Evolutionary conservation across 306 rosid genomes (phyloP), one percentile per base, ranked within the genome.

Genomic region (Luffa aegyptiaca): DNA sequence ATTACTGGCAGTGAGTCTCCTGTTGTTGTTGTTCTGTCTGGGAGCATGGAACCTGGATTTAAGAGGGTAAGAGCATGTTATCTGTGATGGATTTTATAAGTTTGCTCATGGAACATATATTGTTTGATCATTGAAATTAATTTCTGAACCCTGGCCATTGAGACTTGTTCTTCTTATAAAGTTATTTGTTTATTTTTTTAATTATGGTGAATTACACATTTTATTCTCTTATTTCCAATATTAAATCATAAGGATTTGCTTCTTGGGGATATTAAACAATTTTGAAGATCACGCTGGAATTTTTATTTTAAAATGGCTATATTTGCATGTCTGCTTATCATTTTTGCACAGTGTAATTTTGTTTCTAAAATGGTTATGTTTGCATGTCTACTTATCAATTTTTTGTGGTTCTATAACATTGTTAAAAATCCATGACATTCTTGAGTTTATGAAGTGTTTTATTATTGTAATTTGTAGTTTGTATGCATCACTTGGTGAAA

Each of bases 1-100:
- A 39, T 88, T 58, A 89, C 96, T 6, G 96, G 94, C 18, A 89
- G 93, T 3, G 94, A 94, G 74, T 89, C 98, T 20, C 98, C 98
- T 11, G 93, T 94, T 39, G 97, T 94, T 18, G 98, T 94, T 76
- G 98, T 94, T 80, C 85, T 94, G 70, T 92, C 98, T n/a, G 97
- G 92, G 49, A 94, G 97, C 84, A 94, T 94, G 98, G 97, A 94
- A 82, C 98, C 98, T 6, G 97, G 95, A 45, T 92, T 94, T 80
- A 84, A 78, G 90, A 85, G 98, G 87, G 97, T 88, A 77, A 81
- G 87, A 39, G 44, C 75, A n/a, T 68, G 9, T 69, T 69, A 3
- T 21, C 45, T 74, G 42, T 72, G 59, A 31, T 14, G 20, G 57
- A 46, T 46, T 44, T 71, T 72, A 4, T 31, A 26, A 46, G 20